phyloP scores from a whole-genome alignment of 1,284 basidiomycete species.

The Malassezia nana region DNA sequence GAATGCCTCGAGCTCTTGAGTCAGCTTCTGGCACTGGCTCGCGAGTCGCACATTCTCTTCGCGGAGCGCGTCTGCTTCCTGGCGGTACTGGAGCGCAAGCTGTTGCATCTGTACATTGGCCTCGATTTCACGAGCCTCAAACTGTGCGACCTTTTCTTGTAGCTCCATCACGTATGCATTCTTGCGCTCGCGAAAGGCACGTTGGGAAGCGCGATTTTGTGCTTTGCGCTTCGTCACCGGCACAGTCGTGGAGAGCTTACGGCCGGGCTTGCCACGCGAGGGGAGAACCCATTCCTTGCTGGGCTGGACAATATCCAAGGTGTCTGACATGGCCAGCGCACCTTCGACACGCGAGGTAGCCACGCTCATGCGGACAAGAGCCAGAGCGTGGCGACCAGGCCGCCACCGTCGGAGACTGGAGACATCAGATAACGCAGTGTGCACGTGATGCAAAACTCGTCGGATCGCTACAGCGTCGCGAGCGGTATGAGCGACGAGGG shows the following conservation, averaged over 20 bases:
- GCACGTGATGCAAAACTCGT: not conserved
- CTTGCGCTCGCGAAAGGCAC: slow-evolving; percentile 38
- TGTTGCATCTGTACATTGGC: slow-evolving; percentile 40
- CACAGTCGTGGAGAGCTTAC: slow-evolving; percentile 41
- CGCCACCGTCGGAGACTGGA: not conserved
- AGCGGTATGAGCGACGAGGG: not conserved
- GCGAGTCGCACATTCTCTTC: slow-evolving; percentile 22
- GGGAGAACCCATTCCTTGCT: slow-evolving; percentile 45
- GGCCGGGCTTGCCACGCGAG: slow-evolving; percentile 43
- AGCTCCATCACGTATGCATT: slow-evolving; percentile 38
- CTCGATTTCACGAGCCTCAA: slow-evolving; percentile 37
- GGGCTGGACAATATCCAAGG: slow-evolving; percentile 26
- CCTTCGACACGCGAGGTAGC: not conserved
- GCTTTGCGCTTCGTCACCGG: slow-evolving; percentile 46
- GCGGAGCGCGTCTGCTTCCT: slow-evolving; percentile 28
- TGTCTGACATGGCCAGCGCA: not conserved
- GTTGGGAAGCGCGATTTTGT: slow-evolving; percentile 39
- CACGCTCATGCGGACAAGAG: not conserved
- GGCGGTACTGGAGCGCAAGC: slow-evolving; percentile 30
- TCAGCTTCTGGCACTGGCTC: slow-evolving; percentile 22
- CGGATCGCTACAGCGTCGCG: not conserved
- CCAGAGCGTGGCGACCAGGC: not conserved
- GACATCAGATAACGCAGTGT: slow-evolving; percentile 8
- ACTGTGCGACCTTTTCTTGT: slow-evolving; percentile 32
- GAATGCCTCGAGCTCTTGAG: slow-evolving; percentile 9